Conservation (phyloP, 2,329 filamentous ascomycete species). For the Aureobasidium leucospermi region DNA sequence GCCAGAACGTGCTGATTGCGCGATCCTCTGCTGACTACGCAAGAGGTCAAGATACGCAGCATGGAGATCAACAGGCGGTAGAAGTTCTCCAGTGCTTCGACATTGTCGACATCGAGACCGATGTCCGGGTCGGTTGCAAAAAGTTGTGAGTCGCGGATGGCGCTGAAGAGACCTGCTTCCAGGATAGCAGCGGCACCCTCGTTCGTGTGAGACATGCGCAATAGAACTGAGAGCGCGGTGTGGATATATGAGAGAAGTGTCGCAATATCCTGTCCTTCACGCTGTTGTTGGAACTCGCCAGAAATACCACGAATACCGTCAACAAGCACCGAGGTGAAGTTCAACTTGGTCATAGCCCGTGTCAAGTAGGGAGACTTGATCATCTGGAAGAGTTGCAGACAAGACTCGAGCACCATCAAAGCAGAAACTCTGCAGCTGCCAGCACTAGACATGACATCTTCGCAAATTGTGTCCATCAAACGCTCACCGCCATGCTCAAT, state of each 20-base stretch:
- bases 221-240: constrained; percentile 72
- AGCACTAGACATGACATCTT: constrained; percentile 84
- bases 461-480: constrained; percentile 78
- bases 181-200: constrained; percentile 81
- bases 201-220: constrained; percentile 76
- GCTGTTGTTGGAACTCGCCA: constrained; percentile 47
- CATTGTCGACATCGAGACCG: constrained; percentile 65
- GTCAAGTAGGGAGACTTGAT: constrained; percentile 69
- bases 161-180: constrained; percentile 78
- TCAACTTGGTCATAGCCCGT: constrained; percentile 72
- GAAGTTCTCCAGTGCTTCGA: constrained; percentile 67
- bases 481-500: constrained; percentile 73
- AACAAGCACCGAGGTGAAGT: constrained; percentile 84
- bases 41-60: constrained; percentile 72
- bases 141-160: constrained; percentile 72
- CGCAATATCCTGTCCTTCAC: constrained; percentile 40
- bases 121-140: constrained; percentile 90
- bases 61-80: constrained; percentile 77
- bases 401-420: constrained; percentile 70
- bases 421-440: constrained; percentile 77
- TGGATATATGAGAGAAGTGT: constrained; percentile 56
- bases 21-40: constrained; percentile 71
- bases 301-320: constrained; percentile 77
- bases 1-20: constrained; percentile 68
- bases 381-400: constrained; percentile 62